Evolutionary conservation across 768 basidiomycete species (phyloP).

Genomic region (Gautieria morchelliformis): DNA sequence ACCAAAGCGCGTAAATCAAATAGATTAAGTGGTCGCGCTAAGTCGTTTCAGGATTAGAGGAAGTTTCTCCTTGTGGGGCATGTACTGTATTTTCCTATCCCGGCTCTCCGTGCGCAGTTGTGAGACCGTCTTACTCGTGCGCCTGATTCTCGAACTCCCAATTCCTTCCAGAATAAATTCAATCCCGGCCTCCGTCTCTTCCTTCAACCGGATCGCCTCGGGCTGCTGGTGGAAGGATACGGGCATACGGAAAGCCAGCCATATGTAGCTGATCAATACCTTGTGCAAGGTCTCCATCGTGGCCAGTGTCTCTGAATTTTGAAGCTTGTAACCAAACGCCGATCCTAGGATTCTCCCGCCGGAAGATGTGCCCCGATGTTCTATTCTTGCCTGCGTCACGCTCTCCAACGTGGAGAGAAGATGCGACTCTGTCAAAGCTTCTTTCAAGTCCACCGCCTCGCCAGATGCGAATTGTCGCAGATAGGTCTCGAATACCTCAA

Average conservation of each 20-base stretch:
- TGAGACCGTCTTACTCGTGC: neutral
- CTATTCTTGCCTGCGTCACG: slow-evolving; percentile 28
- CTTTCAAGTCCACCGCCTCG: slow-evolving; percentile 34
- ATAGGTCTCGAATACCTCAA: slow-evolving; percentile 29
- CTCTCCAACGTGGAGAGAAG: slow-evolving; percentile 33
- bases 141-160: neutral
- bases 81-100: neutral
- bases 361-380: slow-evolving; percentile 6
- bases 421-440: slow-evolving; percentile 25
- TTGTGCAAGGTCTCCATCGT: slow-evolving; percentile 71
- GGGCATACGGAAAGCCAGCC: slow-evolving; percentile 66
- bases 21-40: neutral
- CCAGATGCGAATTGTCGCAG: slow-evolving; percentile 32
- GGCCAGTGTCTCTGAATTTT: slow-evolving; percentile 10
- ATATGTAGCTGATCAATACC: slow-evolving; percentile 67
- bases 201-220: slow-evolving; percentile 44
- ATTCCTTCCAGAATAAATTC: slow-evolving; percentile 49
- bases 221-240: slow-evolving; percentile 55
- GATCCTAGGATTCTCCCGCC: neutral
- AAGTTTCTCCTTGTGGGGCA: neutral
- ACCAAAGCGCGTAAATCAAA: neutral
- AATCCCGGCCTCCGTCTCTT: slow-evolving; percentile 53
- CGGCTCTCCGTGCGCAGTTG: neutral
- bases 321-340: neutral
- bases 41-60: neutral